Percentiles rank a stretch among this genome's conserved stretches.
Evolutionary conservation across 2,329 filamentous ascomycete genomes (phyloP).

Genomic region (Paraphoma sp.): DNA sequence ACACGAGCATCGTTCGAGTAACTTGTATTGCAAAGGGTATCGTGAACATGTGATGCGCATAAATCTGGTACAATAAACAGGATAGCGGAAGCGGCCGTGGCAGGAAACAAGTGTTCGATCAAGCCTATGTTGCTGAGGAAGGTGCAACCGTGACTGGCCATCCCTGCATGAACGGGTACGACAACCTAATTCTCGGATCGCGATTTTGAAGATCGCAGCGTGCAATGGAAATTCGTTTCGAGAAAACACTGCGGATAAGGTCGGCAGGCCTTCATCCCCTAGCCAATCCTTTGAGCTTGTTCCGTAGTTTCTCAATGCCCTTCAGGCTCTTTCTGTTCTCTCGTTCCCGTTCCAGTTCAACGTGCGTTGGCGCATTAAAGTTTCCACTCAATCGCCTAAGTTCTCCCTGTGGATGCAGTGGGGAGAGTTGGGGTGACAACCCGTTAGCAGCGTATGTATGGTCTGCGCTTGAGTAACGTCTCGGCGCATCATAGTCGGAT

Average conservation of each 20-base stretch:
- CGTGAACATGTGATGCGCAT: not conserved
- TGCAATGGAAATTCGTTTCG: not conserved
- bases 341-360: conserved; percentile 28
- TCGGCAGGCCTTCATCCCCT: conserved; percentile 8
- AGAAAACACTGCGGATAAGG: not conserved
- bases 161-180: not conserved
- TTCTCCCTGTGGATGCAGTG: conserved; percentile 12
- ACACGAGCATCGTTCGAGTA: not conserved
- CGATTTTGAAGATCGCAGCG: not conserved
- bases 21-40: conserved; percentile 1
- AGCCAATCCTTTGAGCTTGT: conserved; percentile 19
- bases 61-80: not conserved
- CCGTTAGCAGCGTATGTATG: not conserved
- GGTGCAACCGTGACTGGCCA: not conserved
- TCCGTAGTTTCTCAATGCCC: conserved; percentile 20
- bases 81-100: not conserved
- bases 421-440: conserved; percentile 6
- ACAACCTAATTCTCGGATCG: not conserved
- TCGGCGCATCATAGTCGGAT: conserved; percentile 7
- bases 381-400: conserved; percentile 28
- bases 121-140: not conserved
- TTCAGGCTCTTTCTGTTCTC: conserved; percentile 15
- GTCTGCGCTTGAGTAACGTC: conserved; percentile 14
- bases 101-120: not conserved
- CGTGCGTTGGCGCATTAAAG: conserved; percentile 36